phyloP scores from a whole-genome alignment of 139 green algal genomes.

The Microglena sp. region DNA sequence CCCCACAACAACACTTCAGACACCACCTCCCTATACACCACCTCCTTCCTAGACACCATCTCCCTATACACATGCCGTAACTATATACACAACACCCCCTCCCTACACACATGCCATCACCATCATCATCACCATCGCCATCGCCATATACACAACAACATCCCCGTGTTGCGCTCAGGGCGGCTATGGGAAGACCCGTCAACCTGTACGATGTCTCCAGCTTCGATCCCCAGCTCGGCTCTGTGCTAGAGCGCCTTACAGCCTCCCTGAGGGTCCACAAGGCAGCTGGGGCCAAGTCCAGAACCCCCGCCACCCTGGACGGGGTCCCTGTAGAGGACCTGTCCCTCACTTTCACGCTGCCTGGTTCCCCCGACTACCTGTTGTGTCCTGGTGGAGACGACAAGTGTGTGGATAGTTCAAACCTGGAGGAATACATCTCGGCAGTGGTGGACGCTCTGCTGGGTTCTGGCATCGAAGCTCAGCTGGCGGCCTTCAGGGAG shows the following conservation, averaged over 20 bases:
- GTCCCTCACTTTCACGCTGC: slow-evolving; percentile 89
- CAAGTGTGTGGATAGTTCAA: slow-evolving; percentile 47
- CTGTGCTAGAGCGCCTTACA: slow-evolving; percentile 61
- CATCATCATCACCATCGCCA: no score
- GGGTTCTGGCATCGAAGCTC: slow-evolving; percentile 54
- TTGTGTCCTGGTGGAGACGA: slow-evolving; percentile 53
- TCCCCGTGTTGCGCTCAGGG: no score
- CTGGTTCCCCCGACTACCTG: slow-evolving; percentile 60
- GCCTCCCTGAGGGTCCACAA: background rate
- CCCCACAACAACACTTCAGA: no score
- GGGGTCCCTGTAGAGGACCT: slow-evolving; percentile 77
- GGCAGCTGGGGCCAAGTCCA: background rate
- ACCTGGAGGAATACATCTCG: slow-evolving; percentile 69
- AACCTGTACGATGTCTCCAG: slow-evolving; percentile 65
- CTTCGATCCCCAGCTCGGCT: slow-evolving; percentile 66
- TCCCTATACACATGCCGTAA: no score
- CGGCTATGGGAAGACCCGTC: slow-evolving; percentile 40
- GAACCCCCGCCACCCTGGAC: slow-evolving; percentile 37
- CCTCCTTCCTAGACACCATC: no score
- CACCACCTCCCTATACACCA: no score
- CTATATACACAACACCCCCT: no score
- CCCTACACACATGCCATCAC: no score
- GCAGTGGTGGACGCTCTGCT: slow-evolving; percentile 82
- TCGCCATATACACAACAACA: no score
- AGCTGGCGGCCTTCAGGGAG: slow-evolving; percentile 68